Conservation (phyloP, 345 rosid species). For the Cardamine chenopodiifolia region DNA sequence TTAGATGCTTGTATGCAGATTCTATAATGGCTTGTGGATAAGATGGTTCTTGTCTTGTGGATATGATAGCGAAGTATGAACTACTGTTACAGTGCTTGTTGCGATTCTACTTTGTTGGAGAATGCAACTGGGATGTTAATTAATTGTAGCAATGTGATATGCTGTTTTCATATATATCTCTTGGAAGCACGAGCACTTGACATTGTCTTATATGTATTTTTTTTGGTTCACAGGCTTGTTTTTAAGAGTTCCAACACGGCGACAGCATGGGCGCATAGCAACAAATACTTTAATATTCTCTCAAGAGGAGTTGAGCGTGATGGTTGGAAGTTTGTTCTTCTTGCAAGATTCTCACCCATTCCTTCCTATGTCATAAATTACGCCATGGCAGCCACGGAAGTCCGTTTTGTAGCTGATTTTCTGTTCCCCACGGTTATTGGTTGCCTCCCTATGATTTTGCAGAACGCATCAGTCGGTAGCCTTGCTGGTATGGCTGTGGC, state of each 20-base stretch:
- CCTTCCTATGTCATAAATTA: constrained; percentile 90
- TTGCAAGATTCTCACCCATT: constrained; percentile 93
- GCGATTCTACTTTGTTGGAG: no score
- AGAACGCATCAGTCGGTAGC: constrained; percentile 93
- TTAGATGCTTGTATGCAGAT: not conserved
- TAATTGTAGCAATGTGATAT: not conserved
- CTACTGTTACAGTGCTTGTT: no score
- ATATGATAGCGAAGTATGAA: not conserved
- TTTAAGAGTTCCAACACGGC: constrained; percentile 70
- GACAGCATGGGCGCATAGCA: constrained; percentile 66
- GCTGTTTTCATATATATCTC: not conserved
- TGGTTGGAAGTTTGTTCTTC: constrained; percentile 95
- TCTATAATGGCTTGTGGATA: not conserved
- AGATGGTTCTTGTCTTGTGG: not conserved
- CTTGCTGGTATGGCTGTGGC: constrained; percentile 94
- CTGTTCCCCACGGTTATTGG: constrained; percentile 83
- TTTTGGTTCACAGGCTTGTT: constrained; percentile 64
- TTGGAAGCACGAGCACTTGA: not conserved
- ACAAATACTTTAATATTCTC: constrained; percentile 74
- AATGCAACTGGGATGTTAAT: not conserved
- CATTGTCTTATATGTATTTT: not conserved
- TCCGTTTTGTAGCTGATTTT: constrained; percentile 79
- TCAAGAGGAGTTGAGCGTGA: constrained; percentile 83
- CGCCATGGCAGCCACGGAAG: constrained; percentile 84
- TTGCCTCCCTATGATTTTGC: constrained; percentile 90